Conservation (phyloP, 352 stramenopile species). For the Pythium guiyangense region DNA sequence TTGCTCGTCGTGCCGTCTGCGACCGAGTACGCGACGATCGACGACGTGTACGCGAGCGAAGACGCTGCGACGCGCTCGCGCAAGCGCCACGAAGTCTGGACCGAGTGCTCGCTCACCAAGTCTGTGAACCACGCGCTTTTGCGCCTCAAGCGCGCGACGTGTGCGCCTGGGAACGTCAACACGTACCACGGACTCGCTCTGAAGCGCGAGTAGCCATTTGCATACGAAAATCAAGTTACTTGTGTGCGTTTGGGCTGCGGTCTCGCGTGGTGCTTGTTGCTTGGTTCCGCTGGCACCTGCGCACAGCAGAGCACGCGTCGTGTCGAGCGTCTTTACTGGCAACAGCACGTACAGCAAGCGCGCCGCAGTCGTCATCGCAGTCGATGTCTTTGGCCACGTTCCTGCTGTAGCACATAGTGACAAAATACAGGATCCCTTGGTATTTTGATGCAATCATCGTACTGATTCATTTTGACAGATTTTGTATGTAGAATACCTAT, state of each 20-base stretch:
- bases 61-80: slow-evolving; percentile 2
- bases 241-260: slow-evolving; percentile 17
- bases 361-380: slow-evolving; percentile 9
- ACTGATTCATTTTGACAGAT: no score
- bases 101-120: slow-evolving; percentile 27
- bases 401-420: no score
- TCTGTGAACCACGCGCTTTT: slow-evolving; percentile 17
- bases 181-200: slow-evolving; percentile 16
- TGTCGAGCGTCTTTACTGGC: slow-evolving; percentile 87
- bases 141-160: slow-evolving; percentile 14
- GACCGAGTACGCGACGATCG: slow-evolving; percentile 22
- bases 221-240: not conserved
- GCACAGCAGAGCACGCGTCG: slow-evolving; percentile 26
- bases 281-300: slow-evolving; percentile 14
- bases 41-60: not conserved
- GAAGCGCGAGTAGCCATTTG: slow-evolving; percentile 1
- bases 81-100: slow-evolving; percentile 29
- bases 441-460: no score
- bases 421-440: no score
- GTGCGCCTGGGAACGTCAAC: slow-evolving; percentile 12
- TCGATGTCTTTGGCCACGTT: no score
- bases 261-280: no score
- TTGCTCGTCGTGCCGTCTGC: slow-evolving; percentile 36
- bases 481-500: no score
- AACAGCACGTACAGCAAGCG: slow-evolving; percentile 82